Evolutionary conservation across 2,329 filamentous ascomycete genomes (phyloP).

Genomic region (Fusarium cyanostomum): DNA sequence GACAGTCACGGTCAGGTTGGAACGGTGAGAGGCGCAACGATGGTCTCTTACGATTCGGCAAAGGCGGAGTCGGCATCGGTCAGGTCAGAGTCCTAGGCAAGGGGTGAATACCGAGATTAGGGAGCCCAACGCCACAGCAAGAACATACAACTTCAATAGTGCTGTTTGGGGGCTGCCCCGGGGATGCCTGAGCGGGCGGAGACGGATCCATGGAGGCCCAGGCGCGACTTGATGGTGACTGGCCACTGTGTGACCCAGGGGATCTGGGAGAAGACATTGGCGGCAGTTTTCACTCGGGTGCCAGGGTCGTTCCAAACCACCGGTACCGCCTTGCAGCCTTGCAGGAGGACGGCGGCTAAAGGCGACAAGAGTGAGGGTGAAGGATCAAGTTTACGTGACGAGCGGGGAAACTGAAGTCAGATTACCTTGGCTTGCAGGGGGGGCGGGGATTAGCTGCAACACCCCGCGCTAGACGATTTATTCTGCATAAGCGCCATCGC

Average conservation of each 20-base stretch:
- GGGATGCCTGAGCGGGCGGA: background rate
- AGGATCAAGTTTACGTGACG: too few species aligned
- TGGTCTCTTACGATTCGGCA: background rate
- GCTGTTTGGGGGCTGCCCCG: background rate
- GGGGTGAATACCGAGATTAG: background rate
- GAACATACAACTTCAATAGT: slow-evolving; percentile 2
- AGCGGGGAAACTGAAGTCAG: too few species aligned
- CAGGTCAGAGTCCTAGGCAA: background rate
- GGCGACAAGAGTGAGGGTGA: too few species aligned
- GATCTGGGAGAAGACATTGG: background rate
- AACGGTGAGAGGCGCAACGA: background rate
- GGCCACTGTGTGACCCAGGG: background rate
- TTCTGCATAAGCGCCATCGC: too few species aligned
- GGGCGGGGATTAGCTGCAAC: too few species aligned
- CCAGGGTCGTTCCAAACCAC: background rate
- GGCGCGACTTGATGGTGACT: background rate
- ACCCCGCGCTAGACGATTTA: too few species aligned
- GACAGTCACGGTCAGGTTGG: background rate
- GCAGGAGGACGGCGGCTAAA: background rate
- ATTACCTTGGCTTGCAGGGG: background rate
- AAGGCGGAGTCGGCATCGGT: background rate
- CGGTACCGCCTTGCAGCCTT: background rate
- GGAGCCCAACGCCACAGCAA: background rate
- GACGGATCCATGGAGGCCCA: background rate
- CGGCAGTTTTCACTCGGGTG: too few species aligned